Base-by-base conservation (phyloP, 257 asterid genomes). In the Cynanchum wilfordii region DNA sequence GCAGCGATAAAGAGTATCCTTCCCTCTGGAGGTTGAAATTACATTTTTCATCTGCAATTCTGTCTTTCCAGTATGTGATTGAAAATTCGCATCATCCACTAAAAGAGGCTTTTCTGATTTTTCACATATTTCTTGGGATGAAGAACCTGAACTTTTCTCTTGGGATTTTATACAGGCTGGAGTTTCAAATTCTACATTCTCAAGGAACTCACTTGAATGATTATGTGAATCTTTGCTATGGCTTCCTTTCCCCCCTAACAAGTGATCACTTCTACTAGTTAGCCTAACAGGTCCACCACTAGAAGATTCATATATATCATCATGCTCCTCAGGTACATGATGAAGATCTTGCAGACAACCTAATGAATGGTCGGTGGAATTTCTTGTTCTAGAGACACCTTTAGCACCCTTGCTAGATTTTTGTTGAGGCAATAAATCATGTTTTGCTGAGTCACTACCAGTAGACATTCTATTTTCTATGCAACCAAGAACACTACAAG, bases 311-410 rank as follows among this genome's bases (percentile, higher is more conserved):
- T 52, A 44, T 25, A 69, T 75, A 11, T 84, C 84, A 73, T 68
- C 65, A 17, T 72, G 73, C 69, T 70, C 84, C 69, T 33, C 65
- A 54, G 79, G 75, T 75, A 78, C 42, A 65, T 77, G 77, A 80
- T 50, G 72, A 71, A 66, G 81, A 75, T 82, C 84, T 73, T 67
- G 77, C 76, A 69, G 59, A 54, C 27, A 54, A n/a, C 78, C 45
- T 57, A 44, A 73, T 49, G 75, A 79, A 75, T 73, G 84, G 65
- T 76, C 64, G 11, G n/a, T 22, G 49, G 77, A 71, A 70, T 42
- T 76, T 82, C 68, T 65, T 76, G 63, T 55, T 69, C 81, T 84
- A 74, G 79, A 69, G 75, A 73, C 79, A 73, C 58, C 62, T 47
- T 50, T 56, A 52, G 69, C 59, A 68, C 56, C 55, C 57, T 52